A percentile compares a stretch with the other conserved stretches of the same genome.
These are phyloP conservation scores for Pleomassaria siparia DNA, from an alignment of 2,329 filamentous ascomycete species.

Conservation along the genomic window DNA sequence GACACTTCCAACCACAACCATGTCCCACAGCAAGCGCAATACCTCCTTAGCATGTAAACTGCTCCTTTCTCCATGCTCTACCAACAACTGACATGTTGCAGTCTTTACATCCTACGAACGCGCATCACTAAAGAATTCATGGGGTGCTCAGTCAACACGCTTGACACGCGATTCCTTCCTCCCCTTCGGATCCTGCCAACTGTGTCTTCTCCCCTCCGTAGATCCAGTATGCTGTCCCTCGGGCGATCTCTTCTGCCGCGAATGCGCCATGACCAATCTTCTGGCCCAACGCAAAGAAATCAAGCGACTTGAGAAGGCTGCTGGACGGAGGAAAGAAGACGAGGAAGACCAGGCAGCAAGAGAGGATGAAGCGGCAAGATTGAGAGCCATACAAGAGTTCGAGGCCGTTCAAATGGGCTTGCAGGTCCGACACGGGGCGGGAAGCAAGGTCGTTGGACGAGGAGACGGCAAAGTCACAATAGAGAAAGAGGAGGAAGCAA, in stretches of 20 bases:
- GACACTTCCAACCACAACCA: neutral
- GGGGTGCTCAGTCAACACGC: conserved; percentile 80
- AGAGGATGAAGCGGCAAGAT: conserved; percentile 68
- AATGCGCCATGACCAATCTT: conserved; percentile 91
- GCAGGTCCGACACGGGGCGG: conserved; percentile 41
- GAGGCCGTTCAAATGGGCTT: conserved; percentile 76
- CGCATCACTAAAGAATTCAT: conserved; percentile 75
- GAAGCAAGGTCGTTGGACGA: conserved; percentile 44
- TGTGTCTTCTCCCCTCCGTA: conserved; percentile 80
- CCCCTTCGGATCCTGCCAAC: conserved; percentile 81
- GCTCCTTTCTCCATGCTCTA: neutral
- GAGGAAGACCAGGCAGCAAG: conserved; percentile 60
- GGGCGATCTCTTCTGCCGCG: conserved; percentile 91
- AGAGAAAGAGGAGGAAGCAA: conserved; percentile 40
- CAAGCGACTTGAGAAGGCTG: conserved; percentile 71
- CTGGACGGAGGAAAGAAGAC: conserved; percentile 64
- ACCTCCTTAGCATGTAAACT: conserved; percentile 67
- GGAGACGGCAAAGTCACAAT: conserved; percentile 49
- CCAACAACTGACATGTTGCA: conserved; percentile 15
- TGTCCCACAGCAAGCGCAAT: conserved; percentile 73
- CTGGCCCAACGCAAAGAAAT: conserved; percentile 89
- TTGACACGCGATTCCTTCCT: conserved; percentile 89
- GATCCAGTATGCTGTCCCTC: conserved; percentile 76
- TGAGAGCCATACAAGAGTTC: conserved; percentile 76
- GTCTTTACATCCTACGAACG: conserved; percentile 96